These are phyloP conservation scores for Mycena pura DNA, from an alignment of 768 basidiomycete species.

Conservation along the genomic window DNA sequence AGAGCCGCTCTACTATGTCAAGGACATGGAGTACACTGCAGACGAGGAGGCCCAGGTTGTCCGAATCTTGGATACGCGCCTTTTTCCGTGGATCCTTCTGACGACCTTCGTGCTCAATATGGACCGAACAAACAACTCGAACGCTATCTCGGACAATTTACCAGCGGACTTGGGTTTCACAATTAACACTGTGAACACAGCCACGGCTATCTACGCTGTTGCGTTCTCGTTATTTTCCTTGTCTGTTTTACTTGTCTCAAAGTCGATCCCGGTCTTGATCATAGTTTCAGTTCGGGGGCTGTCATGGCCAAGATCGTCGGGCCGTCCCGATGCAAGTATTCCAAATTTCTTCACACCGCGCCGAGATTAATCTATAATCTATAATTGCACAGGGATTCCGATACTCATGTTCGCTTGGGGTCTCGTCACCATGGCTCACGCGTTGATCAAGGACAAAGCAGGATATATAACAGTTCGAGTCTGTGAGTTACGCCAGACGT, in stretches of 20 bases:
- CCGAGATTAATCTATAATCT: not conserved
- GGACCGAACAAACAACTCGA: slow-evolving; percentile 50
- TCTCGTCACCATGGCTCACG: slow-evolving; percentile 45
- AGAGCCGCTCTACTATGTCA: slow-evolving; percentile 36
- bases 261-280: not conserved
- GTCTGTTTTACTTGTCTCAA: not conserved
- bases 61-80: slow-evolving; percentile 33
- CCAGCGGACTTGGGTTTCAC: slow-evolving; percentile 47
- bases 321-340: slow-evolving; percentile 41
- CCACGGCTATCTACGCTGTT: slow-evolving; percentile 43
- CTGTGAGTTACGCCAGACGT: slow-evolving; percentile 39
- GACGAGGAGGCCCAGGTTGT: slow-evolving; percentile 43
- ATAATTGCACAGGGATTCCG: slow-evolving; percentile 40
- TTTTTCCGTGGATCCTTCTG: slow-evolving; percentile 41
- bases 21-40: slow-evolving; percentile 36
- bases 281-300: slow-evolving; percentile 35
- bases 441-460: slow-evolving; percentile 41
- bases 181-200: slow-evolving; percentile 47
- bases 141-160: slow-evolving; percentile 49
- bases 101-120: slow-evolving; percentile 43
- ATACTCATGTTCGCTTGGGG: slow-evolving; percentile 49
- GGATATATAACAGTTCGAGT: slow-evolving; percentile 46
- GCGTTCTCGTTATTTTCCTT: slow-evolving; percentile 43
- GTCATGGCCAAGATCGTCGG: slow-evolving; percentile 47
- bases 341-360: not conserved